Conservation (phyloP, 179 eudicot genomes). For the Vitellaria paradoxa region DNA sequence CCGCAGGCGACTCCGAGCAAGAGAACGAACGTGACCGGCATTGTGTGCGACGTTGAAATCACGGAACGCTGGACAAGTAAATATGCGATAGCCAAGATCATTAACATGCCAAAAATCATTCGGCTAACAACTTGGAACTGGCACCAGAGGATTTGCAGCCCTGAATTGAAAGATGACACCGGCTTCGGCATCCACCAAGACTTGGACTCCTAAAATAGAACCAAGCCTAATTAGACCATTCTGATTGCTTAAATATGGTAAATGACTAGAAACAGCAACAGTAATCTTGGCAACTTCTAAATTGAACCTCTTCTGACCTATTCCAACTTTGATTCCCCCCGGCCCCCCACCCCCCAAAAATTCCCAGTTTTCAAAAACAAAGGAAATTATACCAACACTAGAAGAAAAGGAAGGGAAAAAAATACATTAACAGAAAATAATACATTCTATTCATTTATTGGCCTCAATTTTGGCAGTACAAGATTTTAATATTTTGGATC, state of each 20-base stretch:
- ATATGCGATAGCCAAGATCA: slow-evolving; percentile 51
- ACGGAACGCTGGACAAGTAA: slow-evolving; percentile 66
- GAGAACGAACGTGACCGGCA: slow-evolving; percentile 83
- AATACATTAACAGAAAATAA: not conserved
- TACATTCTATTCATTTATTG: not conserved
- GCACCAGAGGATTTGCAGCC: slow-evolving; percentile 51
- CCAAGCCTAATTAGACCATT: not conserved
- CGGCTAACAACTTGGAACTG: slow-evolving; percentile 67
- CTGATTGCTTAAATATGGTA: not conserved
- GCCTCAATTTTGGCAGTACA: not conserved
- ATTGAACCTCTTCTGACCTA: no score
- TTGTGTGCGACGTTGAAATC: slow-evolving; percentile 48
- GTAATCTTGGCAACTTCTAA: not conserved
- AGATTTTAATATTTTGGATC: not conserved
- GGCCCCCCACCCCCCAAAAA: not conserved
- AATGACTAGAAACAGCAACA: not conserved
- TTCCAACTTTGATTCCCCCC: no score
- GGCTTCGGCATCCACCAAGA: slow-evolving; percentile 92
- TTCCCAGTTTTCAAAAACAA: not conserved
- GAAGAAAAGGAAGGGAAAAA: not conserved
- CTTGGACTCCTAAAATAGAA: slow-evolving; percentile 48
- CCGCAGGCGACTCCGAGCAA: slow-evolving; percentile 70
- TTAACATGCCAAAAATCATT: slow-evolving; percentile 58
- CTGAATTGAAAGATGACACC: slow-evolving; percentile 63
- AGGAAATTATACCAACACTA: not conserved